These are phyloP conservation scores for Mycena chlorophos DNA, from an alignment of 768 basidiomycete species.

Conservation along the genomic window DNA sequence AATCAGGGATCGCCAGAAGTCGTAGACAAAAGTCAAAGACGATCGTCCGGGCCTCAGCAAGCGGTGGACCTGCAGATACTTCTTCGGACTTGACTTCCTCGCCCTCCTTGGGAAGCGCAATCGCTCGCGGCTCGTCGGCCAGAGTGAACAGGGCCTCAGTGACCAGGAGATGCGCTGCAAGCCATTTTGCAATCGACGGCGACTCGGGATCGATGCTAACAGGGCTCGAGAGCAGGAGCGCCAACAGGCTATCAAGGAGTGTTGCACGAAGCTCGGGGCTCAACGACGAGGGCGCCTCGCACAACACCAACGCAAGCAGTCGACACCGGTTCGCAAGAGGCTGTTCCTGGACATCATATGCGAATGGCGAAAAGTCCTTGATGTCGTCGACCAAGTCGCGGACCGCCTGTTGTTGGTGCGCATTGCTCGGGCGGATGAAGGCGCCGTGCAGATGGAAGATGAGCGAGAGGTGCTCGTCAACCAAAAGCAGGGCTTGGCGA, in stretches of 20 bases:
- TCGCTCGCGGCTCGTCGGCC: slow-evolving; percentile 67
- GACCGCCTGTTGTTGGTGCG: slow-evolving; percentile 65
- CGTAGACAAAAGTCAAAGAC: slow-evolving; percentile 78
- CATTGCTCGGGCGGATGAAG: slow-evolving; percentile 65
- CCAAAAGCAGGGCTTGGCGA: slow-evolving; percentile 68
- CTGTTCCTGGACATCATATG: slow-evolving; percentile 72
- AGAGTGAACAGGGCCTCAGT: slow-evolving; percentile 80
- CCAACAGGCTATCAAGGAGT: slow-evolving; percentile 69
- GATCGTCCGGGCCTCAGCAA: slow-evolving; percentile 58
- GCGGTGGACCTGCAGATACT: slow-evolving; percentile 59
- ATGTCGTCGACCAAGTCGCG: slow-evolving; percentile 77
- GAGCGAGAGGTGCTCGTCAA: slow-evolving; percentile 84
- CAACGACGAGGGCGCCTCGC: slow-evolving; percentile 67
- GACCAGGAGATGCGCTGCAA: slow-evolving; percentile 81
- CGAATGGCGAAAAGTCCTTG: slow-evolving; percentile 61
- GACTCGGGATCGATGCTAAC: slow-evolving; percentile 53
- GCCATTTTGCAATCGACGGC: slow-evolving; percentile 75
- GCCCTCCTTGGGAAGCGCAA: slow-evolving; percentile 68
- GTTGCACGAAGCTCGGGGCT: slow-evolving; percentile 51
- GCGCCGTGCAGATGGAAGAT: slow-evolving; percentile 86
- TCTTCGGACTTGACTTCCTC: slow-evolving; percentile 56
- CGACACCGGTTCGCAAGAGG: slow-evolving; percentile 81
- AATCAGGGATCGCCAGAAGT: slow-evolving; percentile 60
- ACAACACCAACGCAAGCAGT: slow-evolving; percentile 79
- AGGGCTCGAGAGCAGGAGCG: slow-evolving; percentile 61